phyloP scores from a whole-genome alignment of 208 protist species.

The Trypanosoma brucei region DNA sequence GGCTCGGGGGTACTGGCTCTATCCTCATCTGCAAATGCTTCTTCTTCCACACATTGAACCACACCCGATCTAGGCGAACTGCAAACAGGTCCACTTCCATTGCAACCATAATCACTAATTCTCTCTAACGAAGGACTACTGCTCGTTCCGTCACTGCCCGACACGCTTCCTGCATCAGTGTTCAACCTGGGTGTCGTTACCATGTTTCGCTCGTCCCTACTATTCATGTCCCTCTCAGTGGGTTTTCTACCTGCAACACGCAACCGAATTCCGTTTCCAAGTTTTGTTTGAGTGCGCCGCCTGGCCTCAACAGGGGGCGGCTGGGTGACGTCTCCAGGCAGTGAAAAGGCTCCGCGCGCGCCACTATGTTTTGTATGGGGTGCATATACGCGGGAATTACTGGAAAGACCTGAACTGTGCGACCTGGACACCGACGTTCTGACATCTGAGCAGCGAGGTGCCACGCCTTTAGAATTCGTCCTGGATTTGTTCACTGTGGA shows the following conservation, averaged over 20 bases:
- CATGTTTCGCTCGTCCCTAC: background rate
- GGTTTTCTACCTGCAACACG: conserved; percentile 20
- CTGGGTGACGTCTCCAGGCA: background rate
- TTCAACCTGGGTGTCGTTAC: conserved; percentile 1
- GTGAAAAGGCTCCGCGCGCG: too few species aligned
- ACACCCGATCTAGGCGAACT: background rate
- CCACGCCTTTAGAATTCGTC: too few species aligned
- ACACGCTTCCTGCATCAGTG: background rate
- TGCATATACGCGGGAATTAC: too few species aligned
- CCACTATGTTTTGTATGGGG: too few species aligned
- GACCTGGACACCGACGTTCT: too few species aligned
- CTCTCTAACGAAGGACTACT: too few species aligned
- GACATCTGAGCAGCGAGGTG: too few species aligned
- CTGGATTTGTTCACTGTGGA: too few species aligned
- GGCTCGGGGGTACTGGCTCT: background rate
- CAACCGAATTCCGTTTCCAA: background rate
- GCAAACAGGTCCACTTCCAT: too few species aligned
- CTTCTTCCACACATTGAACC: background rate
- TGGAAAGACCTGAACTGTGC: too few species aligned
- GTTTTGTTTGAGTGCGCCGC: background rate
- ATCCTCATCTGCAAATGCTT: background rate
- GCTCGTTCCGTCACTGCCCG: background rate
- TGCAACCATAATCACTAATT: too few species aligned
- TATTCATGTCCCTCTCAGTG: background rate
- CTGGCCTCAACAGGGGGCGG: conserved; percentile 4